A percentile compares a stretch with the other conserved stretches of the same genome.
phyloP scores from a whole-genome alignment of 805 yeast species.

The Barnettozyma siamensis region DNA sequence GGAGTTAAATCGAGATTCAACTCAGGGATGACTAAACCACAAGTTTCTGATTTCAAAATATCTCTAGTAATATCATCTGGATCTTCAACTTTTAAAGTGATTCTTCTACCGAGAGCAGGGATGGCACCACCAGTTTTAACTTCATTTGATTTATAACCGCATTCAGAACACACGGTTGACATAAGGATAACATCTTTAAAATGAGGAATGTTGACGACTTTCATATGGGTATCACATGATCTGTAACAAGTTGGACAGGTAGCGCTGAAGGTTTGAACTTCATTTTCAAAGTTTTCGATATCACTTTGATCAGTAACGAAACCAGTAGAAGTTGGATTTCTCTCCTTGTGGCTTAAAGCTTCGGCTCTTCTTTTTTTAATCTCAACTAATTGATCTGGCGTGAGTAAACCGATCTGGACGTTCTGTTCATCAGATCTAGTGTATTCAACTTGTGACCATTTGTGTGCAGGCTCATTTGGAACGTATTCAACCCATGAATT shows the following conservation, averaged over 20 bases:
- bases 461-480: constrained; percentile 84
- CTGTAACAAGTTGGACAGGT: constrained; percentile 86
- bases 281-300: constrained; percentile 80
- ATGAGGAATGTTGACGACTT: constrained; percentile 93
- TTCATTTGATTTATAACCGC: constrained; percentile 96
- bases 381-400: constrained; percentile 48
- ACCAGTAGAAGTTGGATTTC: constrained; percentile 43
- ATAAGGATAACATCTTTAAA: constrained; percentile 95
- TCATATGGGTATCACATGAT: constrained; percentile 91
- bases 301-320: constrained; percentile 68
- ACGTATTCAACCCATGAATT: constrained; percentile 91
- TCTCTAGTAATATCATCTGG: constrained; percentile 90
- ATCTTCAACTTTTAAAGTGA: constrained; percentile 72
- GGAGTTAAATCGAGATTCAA: constrained; percentile 84
- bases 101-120: constrained; percentile 75
- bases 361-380: constrained; percentile 21
- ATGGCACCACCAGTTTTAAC: constrained; percentile 98
- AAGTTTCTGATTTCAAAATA: constrained; percentile 89
- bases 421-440: constrained; percentile 84
- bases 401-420: constrained; percentile 72
- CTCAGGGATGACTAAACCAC: constrained; percentile 83
- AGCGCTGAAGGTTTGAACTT: constrained; percentile 89
- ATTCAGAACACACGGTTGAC: constrained; percentile 87
- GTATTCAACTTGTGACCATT: constrained; percentile 84
- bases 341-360: constrained; percentile 20